Conservation (phyloP, 257 asterid species). For the Penstemon barbatus region DNA sequence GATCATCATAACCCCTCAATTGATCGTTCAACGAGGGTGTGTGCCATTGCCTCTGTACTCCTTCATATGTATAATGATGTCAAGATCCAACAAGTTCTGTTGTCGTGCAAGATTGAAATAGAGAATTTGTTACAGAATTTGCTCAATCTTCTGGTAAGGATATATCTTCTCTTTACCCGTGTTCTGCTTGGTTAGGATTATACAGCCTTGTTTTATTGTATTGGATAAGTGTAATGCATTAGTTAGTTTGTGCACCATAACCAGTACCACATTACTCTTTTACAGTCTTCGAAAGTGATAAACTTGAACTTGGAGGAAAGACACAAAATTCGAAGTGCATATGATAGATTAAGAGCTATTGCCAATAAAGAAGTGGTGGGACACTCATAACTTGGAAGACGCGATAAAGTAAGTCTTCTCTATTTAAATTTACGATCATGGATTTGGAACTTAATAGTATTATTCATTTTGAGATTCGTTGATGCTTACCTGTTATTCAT, state of each 20-base stretch:
- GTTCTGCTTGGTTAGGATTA: background rate
- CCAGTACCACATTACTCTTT: slow-evolving; percentile 17
- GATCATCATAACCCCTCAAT: slow-evolving; percentile 19
- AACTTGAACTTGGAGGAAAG: slow-evolving; percentile 58
- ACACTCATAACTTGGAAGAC: slow-evolving; percentile 26
- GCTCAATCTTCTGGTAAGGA: slow-evolving; percentile 52
- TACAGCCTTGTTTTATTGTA: background rate
- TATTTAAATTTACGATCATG: background rate
- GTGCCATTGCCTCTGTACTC: slow-evolving; percentile 43
- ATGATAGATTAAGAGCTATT: slow-evolving; percentile 43
- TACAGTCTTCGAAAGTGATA: slow-evolving; percentile 52
- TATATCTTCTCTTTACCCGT: slow-evolving; percentile 15
- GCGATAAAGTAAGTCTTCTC: slow-evolving; percentile 7
- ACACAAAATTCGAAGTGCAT: slow-evolving; percentile 51
- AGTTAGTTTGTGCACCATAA: background rate
- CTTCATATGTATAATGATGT: slow-evolving; percentile 51
- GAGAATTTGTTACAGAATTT: slow-evolving; percentile 39
- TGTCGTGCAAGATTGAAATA: slow-evolving; percentile 42
- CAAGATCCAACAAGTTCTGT: slow-evolving; percentile 49
- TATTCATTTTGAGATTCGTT: background rate
- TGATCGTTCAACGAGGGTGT: slow-evolving; percentile 38
- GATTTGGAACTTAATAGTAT: background rate
- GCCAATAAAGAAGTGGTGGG: slow-evolving; percentile 21
- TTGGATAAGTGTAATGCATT: background rate
- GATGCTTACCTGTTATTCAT: background rate